Conservation (phyloP, 345 rosid genomes). For the Linum lewisii region DNA sequence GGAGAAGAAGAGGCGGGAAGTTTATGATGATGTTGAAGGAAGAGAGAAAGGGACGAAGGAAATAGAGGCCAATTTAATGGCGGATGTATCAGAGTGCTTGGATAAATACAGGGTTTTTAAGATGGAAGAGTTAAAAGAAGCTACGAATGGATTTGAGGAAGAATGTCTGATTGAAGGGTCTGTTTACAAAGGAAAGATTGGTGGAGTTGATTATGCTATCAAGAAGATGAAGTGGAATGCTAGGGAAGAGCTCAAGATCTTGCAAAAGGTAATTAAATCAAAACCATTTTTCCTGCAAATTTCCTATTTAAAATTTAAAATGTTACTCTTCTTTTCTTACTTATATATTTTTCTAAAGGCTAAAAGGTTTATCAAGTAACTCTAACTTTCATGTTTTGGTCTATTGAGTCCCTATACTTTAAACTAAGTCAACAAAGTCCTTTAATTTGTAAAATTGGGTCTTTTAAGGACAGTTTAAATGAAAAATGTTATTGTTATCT, state of each 20-base stretch:
- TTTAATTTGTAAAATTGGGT: no score
- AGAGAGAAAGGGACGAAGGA: slow-evolving; percentile 17
- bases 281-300: neutral
- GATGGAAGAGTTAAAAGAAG: slow-evolving; percentile 48
- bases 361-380: no score
- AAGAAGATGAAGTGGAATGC: slow-evolving; percentile 77
- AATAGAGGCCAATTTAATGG: slow-evolving; percentile 40
- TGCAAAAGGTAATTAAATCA: slow-evolving; percentile 46
- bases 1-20: slow-evolving; percentile 22
- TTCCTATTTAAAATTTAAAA: no score
- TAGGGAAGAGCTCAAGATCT: slow-evolving; percentile 59
- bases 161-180: slow-evolving; percentile 55
- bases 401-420: no score
- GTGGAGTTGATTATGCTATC: slow-evolving; percentile 49
- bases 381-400: no score
- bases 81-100: slow-evolving; percentile 64
- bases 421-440: no score
- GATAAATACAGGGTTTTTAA: slow-evolving; percentile 57
- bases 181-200: slow-evolving; percentile 45
- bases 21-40: neutral
- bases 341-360: no score
- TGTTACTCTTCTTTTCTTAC: no score
- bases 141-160: slow-evolving; percentile 40
- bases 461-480: no score
- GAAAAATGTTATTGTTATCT: no score